Evolutionary conservation across 2,329 filamentous ascomycete genomes (phyloP).

Genomic region (Stachybotrys echinatus): DNA sequence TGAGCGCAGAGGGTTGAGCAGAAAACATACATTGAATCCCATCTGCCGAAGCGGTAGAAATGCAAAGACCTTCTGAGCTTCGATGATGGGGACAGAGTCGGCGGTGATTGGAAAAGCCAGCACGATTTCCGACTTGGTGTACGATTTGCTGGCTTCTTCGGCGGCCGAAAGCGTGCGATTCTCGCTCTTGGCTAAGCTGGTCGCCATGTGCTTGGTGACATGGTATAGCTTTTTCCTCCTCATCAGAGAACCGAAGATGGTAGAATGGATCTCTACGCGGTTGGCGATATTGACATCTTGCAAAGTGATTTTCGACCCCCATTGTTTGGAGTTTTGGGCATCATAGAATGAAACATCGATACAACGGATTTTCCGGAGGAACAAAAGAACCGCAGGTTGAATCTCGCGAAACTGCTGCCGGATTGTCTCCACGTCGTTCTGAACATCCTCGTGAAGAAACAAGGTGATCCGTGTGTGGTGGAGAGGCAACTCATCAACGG

Average conservation of each 20-base stretch:
- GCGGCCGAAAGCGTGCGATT: constrained; percentile 23
- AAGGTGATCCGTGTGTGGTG: constrained; percentile 31
- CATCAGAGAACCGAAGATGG: neutral
- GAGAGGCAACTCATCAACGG: constrained; percentile 5
- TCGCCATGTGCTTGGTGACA: constrained; percentile 20
- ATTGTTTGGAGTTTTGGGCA: constrained; percentile 5
- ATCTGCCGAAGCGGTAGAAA: constrained; percentile 38
- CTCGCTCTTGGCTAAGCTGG: constrained; percentile 24
- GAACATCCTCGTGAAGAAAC: constrained; percentile 22
- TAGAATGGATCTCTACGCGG: constrained; percentile 1
- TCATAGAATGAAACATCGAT: constrained; percentile 25
- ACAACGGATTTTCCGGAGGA: constrained; percentile 31
- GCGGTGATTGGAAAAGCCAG: constrained; percentile 39
- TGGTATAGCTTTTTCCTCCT: constrained; percentile 18
- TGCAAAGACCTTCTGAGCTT: constrained; percentile 36
- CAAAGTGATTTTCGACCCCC: constrained; percentile 8
- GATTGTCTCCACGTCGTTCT: constrained; percentile 16
- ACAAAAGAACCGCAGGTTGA: constrained; percentile 33
- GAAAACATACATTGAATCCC: constrained; percentile 33
- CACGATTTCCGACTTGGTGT: constrained; percentile 28
- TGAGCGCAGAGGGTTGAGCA: neutral
- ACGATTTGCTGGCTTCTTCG: constrained; percentile 14
- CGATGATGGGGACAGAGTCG: constrained; percentile 23
- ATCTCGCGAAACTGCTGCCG: constrained; percentile 29
- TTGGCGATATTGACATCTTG: neutral